A percentile compares a stretch with the other conserved stretches of the same genome.
Conservation (phyloP, 495 filamentous ascomycete species). For the Xylaria longipes region DNA sequence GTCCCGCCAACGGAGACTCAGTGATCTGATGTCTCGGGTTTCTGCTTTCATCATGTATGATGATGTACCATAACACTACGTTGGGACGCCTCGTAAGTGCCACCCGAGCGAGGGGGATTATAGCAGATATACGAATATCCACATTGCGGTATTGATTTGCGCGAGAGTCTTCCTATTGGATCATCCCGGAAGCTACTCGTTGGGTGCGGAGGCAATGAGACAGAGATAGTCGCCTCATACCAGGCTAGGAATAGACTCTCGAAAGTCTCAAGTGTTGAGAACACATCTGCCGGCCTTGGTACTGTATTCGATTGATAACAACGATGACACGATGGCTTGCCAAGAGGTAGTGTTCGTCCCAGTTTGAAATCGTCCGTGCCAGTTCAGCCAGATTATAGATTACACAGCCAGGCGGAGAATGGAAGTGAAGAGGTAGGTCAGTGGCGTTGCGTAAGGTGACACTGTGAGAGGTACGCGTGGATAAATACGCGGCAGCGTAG, state of each 20-base stretch:
- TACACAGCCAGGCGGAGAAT: slow-evolving; percentile 6
- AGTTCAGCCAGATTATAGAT: slow-evolving; percentile 31
- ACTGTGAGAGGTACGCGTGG: slow-evolving; percentile 27
- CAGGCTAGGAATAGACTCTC: not conserved
- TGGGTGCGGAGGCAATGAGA: not conserved
- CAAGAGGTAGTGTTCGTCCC: slow-evolving; percentile 34
- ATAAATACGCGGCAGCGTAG: slow-evolving; percentile 29
- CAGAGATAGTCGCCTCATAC: not conserved
- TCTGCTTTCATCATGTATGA: not conserved
- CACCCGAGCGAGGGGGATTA: slow-evolving; percentile 3
- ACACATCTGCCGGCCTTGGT: slow-evolving; percentile 45
- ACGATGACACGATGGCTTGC: slow-evolving; percentile 36
- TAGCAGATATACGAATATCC: slow-evolving; percentile 5
- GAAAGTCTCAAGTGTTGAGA: slow-evolving; percentile 5
- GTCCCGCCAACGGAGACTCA: not conserved
- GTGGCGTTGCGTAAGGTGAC: slow-evolving; percentile 29
- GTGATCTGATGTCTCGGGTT: not conserved
- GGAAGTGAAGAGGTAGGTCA: slow-evolving; percentile 37
- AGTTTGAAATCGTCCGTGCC: slow-evolving; percentile 22
- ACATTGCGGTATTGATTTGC: slow-evolving; percentile 4
- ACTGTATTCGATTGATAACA: slow-evolving; percentile 36
- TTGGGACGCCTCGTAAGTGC: not conserved
- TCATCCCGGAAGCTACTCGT: not conserved
- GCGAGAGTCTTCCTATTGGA: not conserved
- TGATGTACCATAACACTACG: not conserved